Base-by-base conservation (phyloP, 164 flowering plant species). In the Euptelea pleiosperma region DNA sequence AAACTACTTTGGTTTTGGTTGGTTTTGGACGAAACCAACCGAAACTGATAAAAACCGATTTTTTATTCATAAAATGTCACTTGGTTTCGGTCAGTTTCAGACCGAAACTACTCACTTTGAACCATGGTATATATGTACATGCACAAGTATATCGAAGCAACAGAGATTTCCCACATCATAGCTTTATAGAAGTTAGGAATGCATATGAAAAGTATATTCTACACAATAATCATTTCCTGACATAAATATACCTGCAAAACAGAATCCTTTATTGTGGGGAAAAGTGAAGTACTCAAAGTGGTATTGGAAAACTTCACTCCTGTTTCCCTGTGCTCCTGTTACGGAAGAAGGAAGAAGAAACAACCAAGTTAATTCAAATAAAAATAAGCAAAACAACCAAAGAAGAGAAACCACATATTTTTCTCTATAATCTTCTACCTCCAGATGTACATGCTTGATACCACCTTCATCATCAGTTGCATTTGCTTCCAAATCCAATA, bases 241-340 rank as follows among this genome's bases (percentile, higher is more conserved):
- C 3, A 31, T n/a, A 34, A 16, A 25, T 40, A 29, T 78, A 87
- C 96, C 96, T 85, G 71, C 60, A 77, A 77, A 50, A 79, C 59
- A 47, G 86, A 69, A 57, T 77, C 76, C 60, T 71, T 65, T 21
- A 61, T 15, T 15, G 71, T 31, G 35, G 86, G 82, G 60, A 86
- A 76, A 46, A 73, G 68, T 8, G 73, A 57, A 49, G 57, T 26
- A 16, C 52, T 72, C 56, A 41, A 49, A 54, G 43, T 35, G 34
- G 43, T 19, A 42, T 49, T 33, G 6, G 68, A 30, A 35, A 35
- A 22, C 36, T 63, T 71, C 24, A 21, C 45, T 28, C 67, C 61
- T 6, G 71, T 60, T 56, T 65, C 76, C 30, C 10, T 56, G 48
- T 24, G 58, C 52, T 60, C 78, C 89, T 85, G 75, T 54, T 51